phyloP scores from a whole-genome alignment of 1,284 basidiomycete species.

The Lentinula novae-zelandiae region DNA sequence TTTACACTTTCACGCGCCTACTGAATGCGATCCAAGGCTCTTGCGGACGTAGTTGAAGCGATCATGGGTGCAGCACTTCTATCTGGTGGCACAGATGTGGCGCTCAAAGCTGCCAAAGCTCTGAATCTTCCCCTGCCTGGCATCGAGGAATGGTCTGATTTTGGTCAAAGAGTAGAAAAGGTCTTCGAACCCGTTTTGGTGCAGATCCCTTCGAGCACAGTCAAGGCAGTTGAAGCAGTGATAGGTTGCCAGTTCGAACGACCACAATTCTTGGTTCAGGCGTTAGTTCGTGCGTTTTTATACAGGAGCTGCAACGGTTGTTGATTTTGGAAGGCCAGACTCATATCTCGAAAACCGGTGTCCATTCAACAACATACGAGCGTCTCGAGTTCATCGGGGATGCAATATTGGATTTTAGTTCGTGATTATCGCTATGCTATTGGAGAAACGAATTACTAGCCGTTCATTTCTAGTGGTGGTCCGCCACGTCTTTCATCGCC shows the following conservation, averaged over 20 bases:
- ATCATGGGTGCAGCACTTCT: conserved; percentile 78
- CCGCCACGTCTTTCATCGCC: conserved; percentile 59
- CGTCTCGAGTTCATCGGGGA: conserved; percentile 81
- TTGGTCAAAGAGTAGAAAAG: conserved; percentile 42
- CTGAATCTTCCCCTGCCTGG: conserved; percentile 59
- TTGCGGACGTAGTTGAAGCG: conserved; percentile 80
- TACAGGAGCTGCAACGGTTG: conserved; percentile 3
- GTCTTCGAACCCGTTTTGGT: conserved; percentile 32
- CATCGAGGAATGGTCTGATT: conserved; percentile 68
- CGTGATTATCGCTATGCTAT: conserved; percentile 23
- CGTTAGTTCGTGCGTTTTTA: conserved; percentile 48
- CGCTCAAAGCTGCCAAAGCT: conserved; percentile 57
- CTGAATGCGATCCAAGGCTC: conserved; percentile 41
- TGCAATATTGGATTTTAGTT: conserved; percentile 76
- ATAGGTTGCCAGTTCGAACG: conserved; percentile 58
- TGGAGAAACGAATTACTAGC: background rate
- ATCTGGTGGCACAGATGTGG: conserved; percentile 61
- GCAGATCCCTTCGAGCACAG: conserved; percentile 38
- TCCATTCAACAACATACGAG: conserved; percentile 59
- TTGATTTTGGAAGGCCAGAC: conserved; percentile 39
- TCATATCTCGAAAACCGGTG: conserved; percentile 55
- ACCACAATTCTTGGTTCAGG: conserved; percentile 63
- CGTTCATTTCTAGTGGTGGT: conserved; percentile 56
- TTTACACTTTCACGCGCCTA: background rate
- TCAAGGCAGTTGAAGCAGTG: conserved; percentile 57